phyloP scores from a whole-genome alignment of 495 filamentous ascomycete genomes.

The Daldinia loculata region DNA sequence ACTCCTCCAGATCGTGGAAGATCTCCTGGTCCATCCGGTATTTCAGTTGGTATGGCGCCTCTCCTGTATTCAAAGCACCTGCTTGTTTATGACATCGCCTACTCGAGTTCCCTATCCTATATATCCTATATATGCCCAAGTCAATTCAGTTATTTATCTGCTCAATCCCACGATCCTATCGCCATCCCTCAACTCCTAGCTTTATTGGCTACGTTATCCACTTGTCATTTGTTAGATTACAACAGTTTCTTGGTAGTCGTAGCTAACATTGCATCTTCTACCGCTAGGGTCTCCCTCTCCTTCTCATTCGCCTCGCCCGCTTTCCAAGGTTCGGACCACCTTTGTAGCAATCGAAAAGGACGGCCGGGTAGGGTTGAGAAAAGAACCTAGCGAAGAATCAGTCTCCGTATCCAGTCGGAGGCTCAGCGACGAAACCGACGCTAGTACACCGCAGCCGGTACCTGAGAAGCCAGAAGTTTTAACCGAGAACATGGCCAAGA shows the following conservation, averaged over 20 bases:
- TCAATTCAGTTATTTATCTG: conserved; percentile 11
- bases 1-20: conserved; percentile 78
- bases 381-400: conserved; percentile 55
- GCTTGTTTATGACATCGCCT: conserved; percentile 2
- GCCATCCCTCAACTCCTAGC: conserved; percentile 7
- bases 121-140: conserved; percentile 5
- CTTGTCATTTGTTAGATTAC: conserved; percentile 14
- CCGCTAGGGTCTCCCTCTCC: conserved; percentile 41
- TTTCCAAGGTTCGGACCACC: conserved; percentile 82
- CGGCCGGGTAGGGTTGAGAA: conserved; percentile 57
- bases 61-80: conserved; percentile 15
- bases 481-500: conserved; percentile 43
- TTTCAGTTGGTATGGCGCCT: conserved; percentile 43
- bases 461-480: conserved; percentile 47
- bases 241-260: conserved; percentile 10
- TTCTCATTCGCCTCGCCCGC: conserved; percentile 63
- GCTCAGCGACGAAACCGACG: conserved; percentile 49
- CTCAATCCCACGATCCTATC: conserved; percentile 24
- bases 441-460: conserved; percentile 43
- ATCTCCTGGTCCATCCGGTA: conserved; percentile 63
- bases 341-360: conserved; percentile 82
- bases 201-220: conserved; percentile 25
- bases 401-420: conserved; percentile 48
- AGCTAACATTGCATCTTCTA: conserved; percentile 41
- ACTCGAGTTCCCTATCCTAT: background rate